Evolutionary conservation across 2,329 filamentous ascomycete species (phyloP).

Genomic region (Calonectria montana): DNA sequence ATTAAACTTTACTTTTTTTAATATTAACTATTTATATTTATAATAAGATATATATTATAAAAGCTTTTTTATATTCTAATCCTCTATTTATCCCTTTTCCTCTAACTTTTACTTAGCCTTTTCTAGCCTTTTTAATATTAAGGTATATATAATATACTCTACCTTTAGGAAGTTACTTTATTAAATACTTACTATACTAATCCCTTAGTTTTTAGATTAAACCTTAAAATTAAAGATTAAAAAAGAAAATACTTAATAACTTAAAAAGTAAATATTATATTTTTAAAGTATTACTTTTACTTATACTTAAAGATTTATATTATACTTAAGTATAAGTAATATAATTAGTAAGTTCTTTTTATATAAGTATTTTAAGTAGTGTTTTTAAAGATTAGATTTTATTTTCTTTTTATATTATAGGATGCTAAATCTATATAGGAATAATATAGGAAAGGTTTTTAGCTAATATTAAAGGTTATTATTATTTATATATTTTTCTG

Average conservation of each 20-base stretch:
- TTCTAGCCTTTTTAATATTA: neutral
- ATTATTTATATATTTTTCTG: neutral
- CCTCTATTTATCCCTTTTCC: neutral
- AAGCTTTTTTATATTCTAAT: neutral
- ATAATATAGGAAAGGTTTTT: neutral
- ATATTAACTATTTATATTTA: neutral
- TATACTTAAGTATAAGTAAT: neutral
- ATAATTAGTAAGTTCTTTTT: neutral
- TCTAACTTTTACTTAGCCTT: neutral
- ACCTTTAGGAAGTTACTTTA: neutral
- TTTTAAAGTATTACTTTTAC: neutral
- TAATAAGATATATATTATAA: neutral
- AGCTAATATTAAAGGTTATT: neutral
- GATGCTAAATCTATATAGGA: neutral
- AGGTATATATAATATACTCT: neutral
- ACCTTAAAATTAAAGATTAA: slow-evolving; percentile 14
- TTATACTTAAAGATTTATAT: neutral
- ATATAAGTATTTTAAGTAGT: neutral
- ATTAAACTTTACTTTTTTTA: neutral
- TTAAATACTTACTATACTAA: slow-evolving; percentile 5
- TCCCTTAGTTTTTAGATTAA: neutral
- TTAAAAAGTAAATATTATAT: neutral
- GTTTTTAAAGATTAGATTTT: neutral
- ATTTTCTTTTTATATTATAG: neutral
- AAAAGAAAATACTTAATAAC: slow-evolving; percentile 3